These are phyloP conservation scores for Chimonanthus salicifolius DNA, from an alignment of 164 flowering plant species.

Conservation along the genomic window DNA sequence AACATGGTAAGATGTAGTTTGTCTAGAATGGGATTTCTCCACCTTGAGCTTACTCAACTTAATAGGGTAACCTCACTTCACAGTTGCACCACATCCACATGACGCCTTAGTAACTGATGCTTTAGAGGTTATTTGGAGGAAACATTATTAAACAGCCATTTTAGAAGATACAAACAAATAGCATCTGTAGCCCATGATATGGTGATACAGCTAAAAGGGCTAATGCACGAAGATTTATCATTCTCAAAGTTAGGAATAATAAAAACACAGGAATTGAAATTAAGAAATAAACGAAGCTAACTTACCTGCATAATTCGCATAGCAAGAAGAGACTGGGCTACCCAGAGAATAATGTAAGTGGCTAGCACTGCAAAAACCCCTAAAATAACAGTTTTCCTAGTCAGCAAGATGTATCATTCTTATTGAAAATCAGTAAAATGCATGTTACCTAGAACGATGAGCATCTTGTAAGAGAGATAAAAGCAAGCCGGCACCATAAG, in stretches of 20 bases:
- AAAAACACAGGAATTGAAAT: too few species aligned
- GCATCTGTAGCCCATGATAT: too few species aligned
- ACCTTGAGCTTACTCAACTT: too few species aligned
- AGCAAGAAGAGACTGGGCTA: constrained; percentile 15
- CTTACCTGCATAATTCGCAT: constrained; percentile 21
- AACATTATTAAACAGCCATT: background rate
- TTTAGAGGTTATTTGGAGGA: background rate
- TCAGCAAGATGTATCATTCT: background rate
- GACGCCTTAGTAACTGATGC: too few species aligned
- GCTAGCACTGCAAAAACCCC: constrained; percentile 15
- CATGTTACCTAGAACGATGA: constrained; percentile 16
- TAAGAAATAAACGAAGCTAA: background rate
- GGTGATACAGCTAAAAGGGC: too few species aligned
- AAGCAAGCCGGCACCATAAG: constrained; percentile 18
- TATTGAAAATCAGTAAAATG: background rate
- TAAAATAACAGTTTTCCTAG: background rate
- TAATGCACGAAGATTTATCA: too few species aligned
- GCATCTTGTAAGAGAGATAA: constrained; percentile 20
- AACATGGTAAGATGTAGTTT: too few species aligned
- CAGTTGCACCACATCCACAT: too few species aligned
- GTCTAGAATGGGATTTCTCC: too few species aligned
- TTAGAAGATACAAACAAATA: too few species aligned
- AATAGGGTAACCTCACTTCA: too few species aligned
- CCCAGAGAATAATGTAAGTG: constrained; percentile 15
- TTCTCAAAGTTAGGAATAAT: too few species aligned